Evolutionary conservation across 1,284 basidiomycete genomes (phyloP).

Genomic region (Sphaerobolus stellatus): DNA sequence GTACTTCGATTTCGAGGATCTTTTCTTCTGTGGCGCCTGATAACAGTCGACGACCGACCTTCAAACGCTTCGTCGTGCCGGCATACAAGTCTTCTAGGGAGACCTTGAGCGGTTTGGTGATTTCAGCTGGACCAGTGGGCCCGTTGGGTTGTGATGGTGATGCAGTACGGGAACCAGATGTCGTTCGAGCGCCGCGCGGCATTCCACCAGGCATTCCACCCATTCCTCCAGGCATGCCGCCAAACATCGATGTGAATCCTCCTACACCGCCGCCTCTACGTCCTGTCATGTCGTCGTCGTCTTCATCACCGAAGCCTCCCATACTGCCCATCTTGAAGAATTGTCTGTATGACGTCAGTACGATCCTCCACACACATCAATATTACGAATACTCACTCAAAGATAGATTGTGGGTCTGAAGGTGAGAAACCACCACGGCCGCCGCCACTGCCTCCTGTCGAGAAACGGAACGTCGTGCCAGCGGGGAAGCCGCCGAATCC

Average conservation of each 20-base stretch:
- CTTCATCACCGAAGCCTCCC: constrained; percentile 42
- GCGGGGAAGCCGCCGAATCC: constrained; percentile 48
- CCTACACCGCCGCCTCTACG: constrained; percentile 26
- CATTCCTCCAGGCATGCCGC: constrained; percentile 41
- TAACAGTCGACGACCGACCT: constrained; percentile 75
- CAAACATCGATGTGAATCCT: constrained; percentile 35
- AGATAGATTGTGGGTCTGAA: constrained; percentile 87
- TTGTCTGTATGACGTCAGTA: constrained; percentile 43
- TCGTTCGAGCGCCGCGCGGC: constrained; percentile 23
- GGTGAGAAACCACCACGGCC: constrained; percentile 62
- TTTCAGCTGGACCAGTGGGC: constrained; percentile 50
- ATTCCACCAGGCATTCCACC: constrained; percentile 56
- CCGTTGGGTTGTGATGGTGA: constrained; percentile 27
- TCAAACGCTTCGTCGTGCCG: constrained; percentile 87
- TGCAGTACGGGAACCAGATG: constrained; percentile 16
- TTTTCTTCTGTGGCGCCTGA: constrained; percentile 85
- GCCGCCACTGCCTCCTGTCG: constrained; percentile 44
- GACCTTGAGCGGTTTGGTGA: constrained; percentile 82
- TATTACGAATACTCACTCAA: constrained; percentile 63
- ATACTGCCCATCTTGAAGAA: constrained; percentile 44
- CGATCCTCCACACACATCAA: constrained; percentile 53
- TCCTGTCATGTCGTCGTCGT: constrained; percentile 53
- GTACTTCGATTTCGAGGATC: constrained; percentile 85
- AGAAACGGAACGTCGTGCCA: constrained; percentile 61
- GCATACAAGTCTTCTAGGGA: constrained; percentile 90